Conservation (phyloP, 208 protist species). For the Acanthamoeba castellanii region DNA sequence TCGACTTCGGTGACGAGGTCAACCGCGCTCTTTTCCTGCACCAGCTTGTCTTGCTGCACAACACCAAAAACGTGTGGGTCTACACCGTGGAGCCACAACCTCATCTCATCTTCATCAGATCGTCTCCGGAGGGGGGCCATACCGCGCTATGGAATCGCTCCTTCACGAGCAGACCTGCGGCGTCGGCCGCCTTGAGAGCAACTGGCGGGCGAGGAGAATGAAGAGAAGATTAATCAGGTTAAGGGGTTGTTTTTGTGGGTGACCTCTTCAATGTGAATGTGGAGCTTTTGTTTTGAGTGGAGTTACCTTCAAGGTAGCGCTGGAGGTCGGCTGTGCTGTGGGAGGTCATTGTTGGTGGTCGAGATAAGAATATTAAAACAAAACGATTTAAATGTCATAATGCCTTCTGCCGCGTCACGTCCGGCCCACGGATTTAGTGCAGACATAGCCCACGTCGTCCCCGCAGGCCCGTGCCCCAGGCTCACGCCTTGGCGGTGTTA, state of each 20-base stretch:
- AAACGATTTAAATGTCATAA: no score
- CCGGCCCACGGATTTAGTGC: no score
- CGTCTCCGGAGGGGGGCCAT: neutral
- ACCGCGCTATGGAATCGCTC: slow-evolving; percentile 27
- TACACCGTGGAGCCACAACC: no score
- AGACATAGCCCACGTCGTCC: no score
- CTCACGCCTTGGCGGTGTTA: no score
- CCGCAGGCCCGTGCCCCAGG: no score
- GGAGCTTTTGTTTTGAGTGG: no score
- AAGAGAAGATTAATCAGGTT: neutral
- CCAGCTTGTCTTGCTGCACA: slow-evolving; percentile 53
- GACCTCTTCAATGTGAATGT: no score
- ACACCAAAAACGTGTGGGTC: neutral
- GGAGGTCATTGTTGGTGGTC: neutral
- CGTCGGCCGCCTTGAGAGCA: neutral
- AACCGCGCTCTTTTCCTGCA: slow-evolving; percentile 68
- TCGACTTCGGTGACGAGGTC: slow-evolving; percentile 85
- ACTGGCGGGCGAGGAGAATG: neutral
- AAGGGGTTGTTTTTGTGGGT: neutral
- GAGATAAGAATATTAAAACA: no score
- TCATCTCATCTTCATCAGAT: neutral
- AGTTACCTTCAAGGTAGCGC: neutral
- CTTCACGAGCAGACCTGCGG: neutral
- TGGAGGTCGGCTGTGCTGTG: neutral
- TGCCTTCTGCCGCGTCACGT: no score